Percentiles rank a stretch among this genome's conserved stretches.
phyloP scores from a whole-genome alignment of 2,329 filamentous ascomycete species.

The Cordyceps cateniannulata region DNA sequence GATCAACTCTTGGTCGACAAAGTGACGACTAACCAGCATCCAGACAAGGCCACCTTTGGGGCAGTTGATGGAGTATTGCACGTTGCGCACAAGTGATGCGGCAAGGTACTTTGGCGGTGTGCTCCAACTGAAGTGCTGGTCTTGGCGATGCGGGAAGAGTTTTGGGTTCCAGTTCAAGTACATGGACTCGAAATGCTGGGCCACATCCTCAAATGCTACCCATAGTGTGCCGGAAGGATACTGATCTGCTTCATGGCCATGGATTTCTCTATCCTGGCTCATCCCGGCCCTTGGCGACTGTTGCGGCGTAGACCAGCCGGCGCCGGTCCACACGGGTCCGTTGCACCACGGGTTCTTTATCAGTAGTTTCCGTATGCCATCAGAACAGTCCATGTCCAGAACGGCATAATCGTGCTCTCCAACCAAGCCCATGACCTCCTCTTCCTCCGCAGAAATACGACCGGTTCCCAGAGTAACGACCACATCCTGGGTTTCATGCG shows the following conservation, averaged over 20 bases:
- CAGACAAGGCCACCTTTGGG: conserved; percentile 59
- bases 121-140: conserved; percentile 86
- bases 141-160: conserved; percentile 73
- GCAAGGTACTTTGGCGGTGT: conserved; percentile 43
- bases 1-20: conserved; percentile 60
- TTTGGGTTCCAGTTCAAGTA: conserved; percentile 96
- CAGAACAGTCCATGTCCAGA: conserved; percentile 62
- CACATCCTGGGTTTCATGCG: conserved; percentile 72
- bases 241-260: not conserved
- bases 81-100: conserved; percentile 56
- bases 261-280: not conserved
- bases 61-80: conserved; percentile 65
- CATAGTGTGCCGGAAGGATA: conserved; percentile 69
- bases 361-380: conserved; percentile 61
- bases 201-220: conserved; percentile 82
- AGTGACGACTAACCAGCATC: conserved; percentile 82
- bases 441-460: conserved; percentile 67
- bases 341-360: conserved; percentile 97
- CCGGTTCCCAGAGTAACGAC: conserved; percentile 89
- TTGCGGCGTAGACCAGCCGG: conserved; percentile 19
- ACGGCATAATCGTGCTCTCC: conserved; percentile 94
- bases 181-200: conserved; percentile 89
- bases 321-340: conserved; percentile 63
- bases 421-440: conserved; percentile 73
- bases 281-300: conserved; percentile 6